Base-by-base conservation (phyloP, 176 grass and related monocot species). In the Secale cereale region DNA sequence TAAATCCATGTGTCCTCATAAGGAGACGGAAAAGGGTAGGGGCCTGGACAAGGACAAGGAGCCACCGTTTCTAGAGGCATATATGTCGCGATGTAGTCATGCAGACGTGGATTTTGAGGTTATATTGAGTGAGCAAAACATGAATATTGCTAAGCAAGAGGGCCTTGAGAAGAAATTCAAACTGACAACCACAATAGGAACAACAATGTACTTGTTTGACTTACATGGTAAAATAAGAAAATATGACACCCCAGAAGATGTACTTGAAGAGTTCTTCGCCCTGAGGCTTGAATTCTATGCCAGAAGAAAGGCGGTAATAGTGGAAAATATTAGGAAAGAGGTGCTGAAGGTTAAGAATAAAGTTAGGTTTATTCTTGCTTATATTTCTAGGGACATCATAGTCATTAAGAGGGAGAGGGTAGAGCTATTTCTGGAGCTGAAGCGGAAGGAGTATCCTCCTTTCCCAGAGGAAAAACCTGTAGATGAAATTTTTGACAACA, bases 121-220 rank as follows among this genome's bases (percentile, higher is more conserved):
- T 36, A 72, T n/a, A 57, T 70, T 95, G 71, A 87, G 27, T 3
- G 91, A 95, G 57, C 56, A 76, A 78, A 98, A n/a, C n/a, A n/a
- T n/a, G n/a, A n/a, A n/a, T n/a, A n/a, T n/a, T n/a, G n/a, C n/a
- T n/a, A n/a, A n/a, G n/a, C n/a, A n/a, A n/a, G n/a, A n/a, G n/a
- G n/a, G n/a, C n/a, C n/a, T n/a, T n/a, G n/a, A n/a, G n/a, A n/a
- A n/a, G n/a, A n/a, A n/a, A n/a, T n/a, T n/a, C n/a, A n/a, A n/a
- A n/a, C n/a, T n/a, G n/a, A n/a, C n/a, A n/a, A n/a, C n/a, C n/a
- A n/a, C n/a, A n/a, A n/a, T n/a, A n/a, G n/a, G n/a, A n/a, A n/a
- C n/a, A 94, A 84, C 96, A 59, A 98, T 98, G 93, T 93, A 98
- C 79, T 78, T 98, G 78, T 98, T 98, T 90, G 91, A 92, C 65